Conservation (phyloP, 257 asterid species). For the Forsythia suspensa region DNA sequence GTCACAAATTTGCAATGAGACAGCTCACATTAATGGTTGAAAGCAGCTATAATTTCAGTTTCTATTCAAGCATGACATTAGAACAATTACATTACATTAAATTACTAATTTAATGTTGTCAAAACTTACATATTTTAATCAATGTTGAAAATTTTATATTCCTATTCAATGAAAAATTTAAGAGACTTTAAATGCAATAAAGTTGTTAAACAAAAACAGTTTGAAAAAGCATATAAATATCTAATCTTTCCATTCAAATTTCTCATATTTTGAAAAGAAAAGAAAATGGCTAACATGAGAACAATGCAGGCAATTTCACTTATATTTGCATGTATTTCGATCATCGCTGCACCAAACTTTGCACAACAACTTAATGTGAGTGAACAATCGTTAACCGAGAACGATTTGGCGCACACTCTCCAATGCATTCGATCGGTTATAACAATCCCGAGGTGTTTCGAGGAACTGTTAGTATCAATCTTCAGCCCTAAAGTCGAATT, state of each 20-base stretch:
- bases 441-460: slow-evolving; percentile 20
- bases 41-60: not conserved
- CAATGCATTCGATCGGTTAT: slow-evolving; percentile 25
- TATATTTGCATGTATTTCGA: not conserved
- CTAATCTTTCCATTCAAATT: not conserved
- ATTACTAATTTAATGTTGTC: not conserved
- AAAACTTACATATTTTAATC: not conserved
- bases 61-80: not conserved
- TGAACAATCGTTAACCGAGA: not conserved
- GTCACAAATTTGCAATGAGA: too few relatives aligned
- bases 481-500: slow-evolving; percentile 10
- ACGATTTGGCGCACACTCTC: not conserved
- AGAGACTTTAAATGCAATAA: not conserved
- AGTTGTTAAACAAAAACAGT: not conserved
- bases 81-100: too few relatives aligned
- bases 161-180: not conserved
- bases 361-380: not conserved
- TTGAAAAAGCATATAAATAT: not conserved
- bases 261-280: too few relatives aligned
- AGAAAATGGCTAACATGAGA: not conserved
- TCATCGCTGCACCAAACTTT: not conserved
- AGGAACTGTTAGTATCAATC: slow-evolving; percentile 24
- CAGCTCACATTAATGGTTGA: not conserved
- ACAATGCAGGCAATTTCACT: not conserved
- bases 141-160: too few relatives aligned